phyloP scores from a whole-genome alignment of 371 early-diverging fungal species.

The Thermomucor indicae-seudaticae region DNA sequence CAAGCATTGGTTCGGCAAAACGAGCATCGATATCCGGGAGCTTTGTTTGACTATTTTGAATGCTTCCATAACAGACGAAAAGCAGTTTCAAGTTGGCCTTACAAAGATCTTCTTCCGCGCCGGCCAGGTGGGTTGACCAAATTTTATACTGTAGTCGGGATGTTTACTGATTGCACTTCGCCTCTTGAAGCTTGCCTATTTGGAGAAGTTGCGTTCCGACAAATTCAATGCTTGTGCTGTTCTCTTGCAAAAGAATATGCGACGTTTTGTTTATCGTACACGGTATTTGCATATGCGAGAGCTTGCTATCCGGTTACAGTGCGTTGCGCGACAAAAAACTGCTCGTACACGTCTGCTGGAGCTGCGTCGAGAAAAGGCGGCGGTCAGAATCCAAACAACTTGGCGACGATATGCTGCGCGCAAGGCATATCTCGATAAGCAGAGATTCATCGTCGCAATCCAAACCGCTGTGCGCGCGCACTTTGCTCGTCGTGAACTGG shows the following conservation, averaged over 20 bases:
- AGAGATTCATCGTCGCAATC: conserved; percentile 18
- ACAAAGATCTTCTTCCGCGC: conserved; percentile 99
- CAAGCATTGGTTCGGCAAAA: conserved; percentile 55
- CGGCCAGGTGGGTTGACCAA: conserved; percentile 71
- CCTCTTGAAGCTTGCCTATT: conserved; percentile 68
- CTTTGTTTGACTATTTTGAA: conserved; percentile 66
- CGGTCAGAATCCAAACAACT: conserved; percentile 67
- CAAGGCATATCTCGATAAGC: conserved; percentile 41
- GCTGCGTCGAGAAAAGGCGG: conserved; percentile 69
- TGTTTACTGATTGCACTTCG: too few species aligned
- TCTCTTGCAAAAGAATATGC: conserved; percentile 86
- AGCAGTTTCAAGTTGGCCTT: conserved; percentile 93
- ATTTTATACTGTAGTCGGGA: too few species aligned
- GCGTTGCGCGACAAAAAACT: conserved; percentile 50
- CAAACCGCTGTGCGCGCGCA: conserved; percentile 53
- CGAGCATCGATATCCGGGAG: conserved; percentile 35
- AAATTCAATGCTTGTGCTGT: conserved; percentile 74
- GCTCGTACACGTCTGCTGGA: conserved; percentile 51
- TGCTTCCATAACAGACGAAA: conserved; percentile 62
- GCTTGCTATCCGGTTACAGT: conserved; percentile 55
- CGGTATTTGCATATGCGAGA: conserved; percentile 57
- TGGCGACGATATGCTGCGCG: conserved; percentile 66
- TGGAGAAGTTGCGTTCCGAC: conserved; percentile 86
- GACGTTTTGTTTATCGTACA: conserved; percentile 65
- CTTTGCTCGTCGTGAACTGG: conserved; percentile 46